Base-by-base conservation (phyloP, 1,284 basidiomycete genomes). In the Cryptococcus hybrid region DNA sequence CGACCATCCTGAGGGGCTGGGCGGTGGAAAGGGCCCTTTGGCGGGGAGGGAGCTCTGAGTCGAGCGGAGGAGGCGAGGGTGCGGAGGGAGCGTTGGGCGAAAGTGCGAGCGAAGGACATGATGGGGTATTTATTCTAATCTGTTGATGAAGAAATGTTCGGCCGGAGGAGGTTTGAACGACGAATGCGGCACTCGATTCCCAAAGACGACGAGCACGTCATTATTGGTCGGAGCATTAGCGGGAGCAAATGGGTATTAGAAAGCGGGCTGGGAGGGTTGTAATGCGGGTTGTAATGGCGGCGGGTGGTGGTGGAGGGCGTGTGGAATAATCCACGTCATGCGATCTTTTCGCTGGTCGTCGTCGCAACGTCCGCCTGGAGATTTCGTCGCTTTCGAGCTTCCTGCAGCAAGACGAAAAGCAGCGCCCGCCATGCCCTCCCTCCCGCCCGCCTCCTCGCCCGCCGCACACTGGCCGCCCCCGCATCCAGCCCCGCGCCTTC, bases 41-140 rank as follows among this genome's bases (percentile, higher is more conserved):
- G 43, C 45, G 24, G 40, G 18, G 36, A 37, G 24, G 52, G 47
- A 15, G 54, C 40, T 37, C 43, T 15, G 11, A 40, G 24, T 24
- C 24, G 24, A 24, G 45, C 13, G 45, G 51, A 36, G 44, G 48
- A 49, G 39, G 54, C 38, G 43, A 37, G n/a, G 30, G 56, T 39
- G n/a, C 39, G 51, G 18, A 52, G 48, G 24, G 53, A 44, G 15
- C 50, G 42, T 12, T 58, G 49, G 18, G 49, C 30, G 53, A 47
- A 48, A 9, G 54, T 12, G 52, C 50, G 47, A 18, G 44, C n/a
- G 37, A 55, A 61, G 46, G 53, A 55, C 53, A 61, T 61, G 18
- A 7, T 49, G 24, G 8, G n/a, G 35, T 47, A 12, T 35, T 12
- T 15, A 8, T 30, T n/a, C n/a, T 46, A 12, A 47, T 6, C 7